Evolutionary conservation across 225 moss, liverwort and hornwort genomes (phyloP).

Genomic region (Straminergon stramineum): DNA sequence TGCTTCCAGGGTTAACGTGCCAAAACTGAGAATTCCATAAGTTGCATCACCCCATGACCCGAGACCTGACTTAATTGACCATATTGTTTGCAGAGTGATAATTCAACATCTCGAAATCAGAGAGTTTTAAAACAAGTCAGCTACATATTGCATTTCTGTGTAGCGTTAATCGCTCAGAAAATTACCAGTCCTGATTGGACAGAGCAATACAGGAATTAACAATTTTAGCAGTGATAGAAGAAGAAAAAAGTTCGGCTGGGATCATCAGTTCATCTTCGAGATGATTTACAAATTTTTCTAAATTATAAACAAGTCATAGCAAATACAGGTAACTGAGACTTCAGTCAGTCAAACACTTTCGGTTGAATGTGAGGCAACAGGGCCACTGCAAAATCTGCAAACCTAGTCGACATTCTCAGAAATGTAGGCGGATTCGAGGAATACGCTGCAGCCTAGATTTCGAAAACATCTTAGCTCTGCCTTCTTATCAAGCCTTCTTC

Average conservation of each 20-base stretch:
- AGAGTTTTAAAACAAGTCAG: neutral
- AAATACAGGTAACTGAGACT: neutral
- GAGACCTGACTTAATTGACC: neutral
- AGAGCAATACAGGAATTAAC: neutral
- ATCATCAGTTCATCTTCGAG: neutral
- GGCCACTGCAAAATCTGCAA: neutral
- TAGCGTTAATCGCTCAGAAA: neutral
- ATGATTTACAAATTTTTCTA: neutral
- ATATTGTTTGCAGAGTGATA: neutral
- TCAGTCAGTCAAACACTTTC: neutral
- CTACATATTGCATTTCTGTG: neutral
- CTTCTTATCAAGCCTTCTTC: neutral
- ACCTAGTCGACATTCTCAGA: neutral
- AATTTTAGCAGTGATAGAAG: neutral
- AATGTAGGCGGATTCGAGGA: neutral
- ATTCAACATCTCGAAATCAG: neutral
- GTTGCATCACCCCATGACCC: neutral
- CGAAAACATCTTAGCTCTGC: neutral
- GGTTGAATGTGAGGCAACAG: neutral
- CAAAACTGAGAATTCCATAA: too few relatives aligned
- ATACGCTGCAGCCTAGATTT: neutral
- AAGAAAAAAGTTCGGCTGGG: neutral
- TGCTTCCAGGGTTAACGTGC: too few relatives aligned
- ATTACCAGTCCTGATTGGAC: neutral
- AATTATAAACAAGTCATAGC: neutral